Evolutionary conservation across 352 stramenopile species (phyloP), one percentile per base, ranked within the genome.

Genomic region (Globisporangium cederbergense): DNA sequence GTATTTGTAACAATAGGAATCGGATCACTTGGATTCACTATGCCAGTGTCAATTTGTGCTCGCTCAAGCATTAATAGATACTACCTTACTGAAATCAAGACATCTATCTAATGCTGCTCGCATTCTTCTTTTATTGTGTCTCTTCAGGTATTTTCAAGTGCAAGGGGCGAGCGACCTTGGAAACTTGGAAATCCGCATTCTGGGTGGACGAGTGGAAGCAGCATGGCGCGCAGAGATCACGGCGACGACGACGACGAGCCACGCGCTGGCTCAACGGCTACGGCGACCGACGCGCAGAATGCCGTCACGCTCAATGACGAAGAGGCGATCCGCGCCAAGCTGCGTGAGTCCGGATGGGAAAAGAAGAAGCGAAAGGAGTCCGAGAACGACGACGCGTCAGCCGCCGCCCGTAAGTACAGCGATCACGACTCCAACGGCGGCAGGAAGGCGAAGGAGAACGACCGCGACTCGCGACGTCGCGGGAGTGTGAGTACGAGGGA

Each of bases 271-370:
- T 28, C 52, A 32, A n/a, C 45, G 7, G 13, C 64, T 36, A 32
- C 68, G 1, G 22, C 65, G 25, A 36, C 4, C 8, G 49, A 25
- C 14, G 49, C 50, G 9, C 20, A 49, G 54, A 60, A 58, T 16
- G n/a, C 51, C 13, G 64, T 75, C 63, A 36, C 25, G 67, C 77
- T 32, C 13, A 72, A 78, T 18, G 74, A 88, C 30, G 85, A 93
- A 59, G 79, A 89, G 34, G 71, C 77, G 34, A 91, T 92, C 50
- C 83, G 85, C 28, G 85, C 79, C 20, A 87, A 91, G 70, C 71
- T 92, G 46, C 83, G 80, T 43, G 77, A 88, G 46, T 78, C 81
- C 45, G 81, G 85, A 1, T 89, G 81, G 78, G 80, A 90, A 60
- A 93, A 89, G 62, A 78, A 75, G 47, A 75, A 73, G 51, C 32